A percentile compares a stretch with the other conserved stretches of the same genome.
phyloP scores from a whole-genome alignment of 2,329 filamentous ascomycete genomes.

The Colletotrichum siamense region DNA sequence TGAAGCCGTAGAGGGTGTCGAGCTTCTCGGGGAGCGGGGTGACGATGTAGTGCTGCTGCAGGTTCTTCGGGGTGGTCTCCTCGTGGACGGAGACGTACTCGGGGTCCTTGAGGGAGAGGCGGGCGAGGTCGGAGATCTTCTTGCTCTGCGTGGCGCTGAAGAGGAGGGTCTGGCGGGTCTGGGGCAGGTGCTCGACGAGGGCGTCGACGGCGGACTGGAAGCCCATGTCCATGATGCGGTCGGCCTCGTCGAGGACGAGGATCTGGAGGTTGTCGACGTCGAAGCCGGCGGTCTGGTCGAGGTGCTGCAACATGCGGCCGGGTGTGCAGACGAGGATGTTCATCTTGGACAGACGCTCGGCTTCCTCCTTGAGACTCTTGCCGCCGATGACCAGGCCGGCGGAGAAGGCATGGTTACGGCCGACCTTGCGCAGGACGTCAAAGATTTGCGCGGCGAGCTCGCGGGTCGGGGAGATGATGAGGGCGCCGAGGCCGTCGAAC shows the following conservation, averaged over 20 bases:
- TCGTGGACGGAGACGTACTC: conserved; percentile 97
- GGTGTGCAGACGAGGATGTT: conserved; percentile 97
- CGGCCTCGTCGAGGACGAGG: conserved; percentile 92
- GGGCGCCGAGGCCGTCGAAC: conserved; percentile 86
- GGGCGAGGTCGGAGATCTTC: conserved; percentile 88
- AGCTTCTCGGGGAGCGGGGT: conserved; percentile 88
- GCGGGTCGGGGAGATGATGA: conserved; percentile 92
- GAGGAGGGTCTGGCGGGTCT: conserved; percentile 85
- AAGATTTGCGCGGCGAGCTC: conserved; percentile 98
- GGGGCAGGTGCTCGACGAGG: conserved; percentile 88
- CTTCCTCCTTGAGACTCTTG: conserved; percentile 86
- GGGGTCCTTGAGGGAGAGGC: conserved; percentile 85
- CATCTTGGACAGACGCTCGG: conserved; percentile 85
- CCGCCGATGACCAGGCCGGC: conserved; percentile 94
- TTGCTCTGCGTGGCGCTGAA: conserved; percentile 98
- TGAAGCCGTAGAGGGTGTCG: conserved; percentile 90
- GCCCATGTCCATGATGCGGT: conserved; percentile 97
- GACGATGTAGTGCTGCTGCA: conserved; percentile 91
- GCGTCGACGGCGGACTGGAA: conserved; percentile 92
- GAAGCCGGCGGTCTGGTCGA: conserved; percentile 91
- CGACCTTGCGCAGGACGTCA: conserved; percentile 89
- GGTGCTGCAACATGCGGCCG: conserved; percentile 91
- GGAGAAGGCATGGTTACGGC: conserved; percentile 87
- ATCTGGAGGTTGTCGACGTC: conserved; percentile 92
- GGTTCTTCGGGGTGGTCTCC: conserved; percentile 79